These are phyloP conservation scores for Rhododendron ovatum DNA, from an alignment of 148 eudicot genomes.

Conservation along the genomic window DNA sequence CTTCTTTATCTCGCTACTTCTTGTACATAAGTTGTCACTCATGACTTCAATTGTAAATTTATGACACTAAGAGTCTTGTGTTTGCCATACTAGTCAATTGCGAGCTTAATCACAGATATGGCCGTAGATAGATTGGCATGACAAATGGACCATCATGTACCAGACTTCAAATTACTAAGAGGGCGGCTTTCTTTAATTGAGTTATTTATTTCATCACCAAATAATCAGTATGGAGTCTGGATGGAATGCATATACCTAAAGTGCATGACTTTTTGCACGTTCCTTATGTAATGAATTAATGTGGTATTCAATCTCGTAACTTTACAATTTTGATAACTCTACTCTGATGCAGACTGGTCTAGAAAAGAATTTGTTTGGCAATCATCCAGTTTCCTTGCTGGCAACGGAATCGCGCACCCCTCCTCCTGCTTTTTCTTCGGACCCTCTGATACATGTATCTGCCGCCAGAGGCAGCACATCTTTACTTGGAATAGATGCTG, in stretches of 20 bases:
- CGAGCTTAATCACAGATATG: not conserved
- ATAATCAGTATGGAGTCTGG: not conserved
- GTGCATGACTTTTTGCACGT: not conserved
- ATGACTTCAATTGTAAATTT: not conserved
- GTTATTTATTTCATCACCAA: not conserved
- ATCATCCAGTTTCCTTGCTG: constrained; percentile 59
- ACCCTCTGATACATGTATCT: constrained; percentile 50
- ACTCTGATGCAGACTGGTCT: constrained; percentile 70
- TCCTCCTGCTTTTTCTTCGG: constrained; percentile 72
- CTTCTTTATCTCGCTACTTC: not conserved
- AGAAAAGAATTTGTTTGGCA: constrained; percentile 86
- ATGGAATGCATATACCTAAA: not conserved
- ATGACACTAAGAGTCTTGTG: not conserved
- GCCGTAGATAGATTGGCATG: not conserved
- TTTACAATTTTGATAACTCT: not conserved
- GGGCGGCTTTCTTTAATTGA: not conserved
- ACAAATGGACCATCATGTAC: not conserved
- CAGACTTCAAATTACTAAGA: not conserved
- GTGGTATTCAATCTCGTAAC: not conserved
- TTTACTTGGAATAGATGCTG: constrained; percentile 19
- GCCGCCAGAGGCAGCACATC: constrained; percentile 21
- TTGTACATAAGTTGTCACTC: not conserved
- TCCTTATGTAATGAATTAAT: not conserved
- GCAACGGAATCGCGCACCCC: constrained; percentile 47
- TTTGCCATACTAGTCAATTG: not conserved